Conservation (phyloP, 371 early-diverging fungal genomes). For the Funneliformis caledonium region DNA sequence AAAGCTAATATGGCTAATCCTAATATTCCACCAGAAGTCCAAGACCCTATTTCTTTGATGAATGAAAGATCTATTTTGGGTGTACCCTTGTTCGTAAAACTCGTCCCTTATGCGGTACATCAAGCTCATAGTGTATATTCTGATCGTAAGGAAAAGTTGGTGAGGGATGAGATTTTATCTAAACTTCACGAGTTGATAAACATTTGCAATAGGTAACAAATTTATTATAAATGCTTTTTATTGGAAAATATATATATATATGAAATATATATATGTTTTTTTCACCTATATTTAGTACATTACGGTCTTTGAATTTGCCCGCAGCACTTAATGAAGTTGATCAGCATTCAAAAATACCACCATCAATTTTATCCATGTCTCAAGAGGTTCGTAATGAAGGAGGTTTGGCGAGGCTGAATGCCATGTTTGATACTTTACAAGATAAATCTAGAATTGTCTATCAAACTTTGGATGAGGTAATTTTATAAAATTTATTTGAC, state of each 20-base stretch:
- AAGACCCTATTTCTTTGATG: conserved; percentile 54
- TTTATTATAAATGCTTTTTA: not conserved
- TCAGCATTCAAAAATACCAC: conserved; percentile 69
- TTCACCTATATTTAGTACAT: conserved; percentile 48
- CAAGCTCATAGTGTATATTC: conserved; percentile 84
- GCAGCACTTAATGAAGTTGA: conserved; percentile 56
- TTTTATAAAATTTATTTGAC: not conserved
- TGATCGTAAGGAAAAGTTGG: conserved; percentile 72
- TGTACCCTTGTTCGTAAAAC: conserved; percentile 75
- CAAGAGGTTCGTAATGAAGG: conserved; percentile 78
- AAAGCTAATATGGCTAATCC: conserved; percentile 79
- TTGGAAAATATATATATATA: not conserved
- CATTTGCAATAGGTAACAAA: conserved; percentile 56
- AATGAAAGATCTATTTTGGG: conserved; percentile 58
- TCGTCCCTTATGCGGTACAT: conserved; percentile 92
- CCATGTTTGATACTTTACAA: conserved; percentile 64
- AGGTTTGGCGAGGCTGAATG: conserved; percentile 66
- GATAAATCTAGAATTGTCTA: conserved; percentile 57
- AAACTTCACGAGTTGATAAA: conserved; percentile 67
- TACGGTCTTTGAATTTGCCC: conserved; percentile 74
- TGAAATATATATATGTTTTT: not conserved
- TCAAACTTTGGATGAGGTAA: conserved; percentile 62
- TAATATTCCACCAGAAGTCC: conserved; percentile 52
- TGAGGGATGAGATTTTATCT: conserved; percentile 65
- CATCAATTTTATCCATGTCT: conserved; percentile 62